Evolutionary conservation across 208 protist genomes (phyloP), one percentile per base, ranked within the genome.

Genomic region (Trypanosoma scelopori): DNA sequence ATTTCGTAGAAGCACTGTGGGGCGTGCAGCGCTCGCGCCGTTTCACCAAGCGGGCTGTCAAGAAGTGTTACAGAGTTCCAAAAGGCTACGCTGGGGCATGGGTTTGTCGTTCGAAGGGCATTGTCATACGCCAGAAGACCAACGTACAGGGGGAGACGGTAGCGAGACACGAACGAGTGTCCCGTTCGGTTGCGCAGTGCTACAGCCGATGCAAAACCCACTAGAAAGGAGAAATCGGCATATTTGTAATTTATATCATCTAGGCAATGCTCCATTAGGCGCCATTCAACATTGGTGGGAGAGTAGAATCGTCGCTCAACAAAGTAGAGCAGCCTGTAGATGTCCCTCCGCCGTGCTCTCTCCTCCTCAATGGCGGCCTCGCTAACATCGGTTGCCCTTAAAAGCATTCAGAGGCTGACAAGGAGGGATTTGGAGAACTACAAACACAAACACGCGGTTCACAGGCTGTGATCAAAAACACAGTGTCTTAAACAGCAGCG

Each of bases 181-280:
- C 64, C 71, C 15, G 59, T 60, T 50, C 69, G 66, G 37, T 71
- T 79, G 12, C 83, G 76, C 25, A 91, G 43, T 18, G 73, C 66
- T 47, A 79, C 74, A 35, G 55, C 56, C 0, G 72, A 70, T 16
- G 79, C 63, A 57, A 91, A 85, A n/a, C 70, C 71, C n/a, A 84
- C 58, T 12, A 94, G 69, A 72, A 82, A 87, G 1, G 62, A 70
- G 27, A 84, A 84, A 65, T 94, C 88, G 1, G 88, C 85, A 68
- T 85, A 89, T 35, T 85, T 81, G 55, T 81, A 81, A 49, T 88
- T 92, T 48, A 94, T 81, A 32, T 90, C 78, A 59, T 91, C 88
- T n/a, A 94, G 61, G 65, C 85, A 94, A 57, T 91, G 65, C 43
- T 76, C 74, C 18, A 82, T 84, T 42, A 92, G 66, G 25, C 69